phyloP scores from a whole-genome alignment of 2,329 filamentous ascomycete species.

The Sodiomyces alkalinus region DNA sequence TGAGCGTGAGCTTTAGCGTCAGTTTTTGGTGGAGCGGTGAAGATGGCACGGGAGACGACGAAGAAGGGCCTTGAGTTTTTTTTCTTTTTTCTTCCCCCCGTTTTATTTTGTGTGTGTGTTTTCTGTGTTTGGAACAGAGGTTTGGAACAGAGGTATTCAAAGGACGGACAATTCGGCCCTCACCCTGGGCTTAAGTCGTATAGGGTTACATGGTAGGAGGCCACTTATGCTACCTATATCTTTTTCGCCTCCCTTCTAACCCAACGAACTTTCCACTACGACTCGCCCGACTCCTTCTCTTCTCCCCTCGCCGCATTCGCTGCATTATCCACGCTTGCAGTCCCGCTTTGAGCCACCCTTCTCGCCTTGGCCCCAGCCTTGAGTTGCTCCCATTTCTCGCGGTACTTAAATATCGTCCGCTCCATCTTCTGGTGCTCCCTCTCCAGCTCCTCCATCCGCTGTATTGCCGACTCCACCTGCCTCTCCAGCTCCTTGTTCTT shows the following conservation, averaged over 20 bases:
- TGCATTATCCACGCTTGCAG: slow-evolving; percentile 19
- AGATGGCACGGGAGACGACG: neutral
- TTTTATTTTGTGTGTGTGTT: too few relatives aligned
- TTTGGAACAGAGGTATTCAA: too few relatives aligned
- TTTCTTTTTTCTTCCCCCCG: neutral
- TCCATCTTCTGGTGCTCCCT: slow-evolving; percentile 39
- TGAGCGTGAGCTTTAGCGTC: slow-evolving; percentile 82
- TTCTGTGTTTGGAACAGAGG: too few relatives aligned
- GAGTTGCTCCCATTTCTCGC: slow-evolving; percentile 45
- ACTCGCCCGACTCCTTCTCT: too few relatives aligned
- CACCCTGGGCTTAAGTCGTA: too few relatives aligned
- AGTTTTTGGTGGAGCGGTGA: slow-evolving; percentile 81
- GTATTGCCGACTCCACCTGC: slow-evolving; percentile 39
- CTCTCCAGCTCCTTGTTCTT: slow-evolving; percentile 54
- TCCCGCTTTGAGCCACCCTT: slow-evolving; percentile 23
- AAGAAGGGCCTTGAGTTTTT: neutral
- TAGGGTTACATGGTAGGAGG: too few relatives aligned
- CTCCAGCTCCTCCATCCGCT: slow-evolving; percentile 53
- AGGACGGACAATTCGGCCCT: neutral
- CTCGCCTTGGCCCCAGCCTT: slow-evolving; percentile 46
- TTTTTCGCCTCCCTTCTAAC: too few relatives aligned
- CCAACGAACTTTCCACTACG: too few relatives aligned
- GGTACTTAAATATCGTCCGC: slow-evolving; percentile 40
- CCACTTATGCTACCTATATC: too few relatives aligned
- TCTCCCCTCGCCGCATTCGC: too few relatives aligned